phyloP scores from a whole-genome alignment of 73 alveolate species.

The Paramecium octaurelia region DNA sequence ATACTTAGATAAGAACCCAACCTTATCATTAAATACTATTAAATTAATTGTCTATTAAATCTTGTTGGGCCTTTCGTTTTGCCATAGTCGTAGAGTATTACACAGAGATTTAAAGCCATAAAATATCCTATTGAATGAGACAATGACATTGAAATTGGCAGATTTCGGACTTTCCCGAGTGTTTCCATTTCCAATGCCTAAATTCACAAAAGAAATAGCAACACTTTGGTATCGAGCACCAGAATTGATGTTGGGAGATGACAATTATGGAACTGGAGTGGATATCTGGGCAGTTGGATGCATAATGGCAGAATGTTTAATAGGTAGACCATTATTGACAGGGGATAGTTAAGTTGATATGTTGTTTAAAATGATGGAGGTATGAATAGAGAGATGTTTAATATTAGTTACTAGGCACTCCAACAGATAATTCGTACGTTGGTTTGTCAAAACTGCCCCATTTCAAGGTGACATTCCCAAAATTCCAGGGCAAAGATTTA shows the following conservation, averaged over 20 bases:
- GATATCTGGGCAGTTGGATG: slow-evolving; percentile 98
- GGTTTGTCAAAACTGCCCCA: slow-evolving; percentile 40
- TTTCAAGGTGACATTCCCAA: slow-evolving; percentile 44
- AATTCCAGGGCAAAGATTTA: neutral
- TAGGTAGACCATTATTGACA: slow-evolving; percentile 82
- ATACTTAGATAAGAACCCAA: slow-evolving; percentile 41
- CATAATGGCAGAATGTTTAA: slow-evolving; percentile 87
- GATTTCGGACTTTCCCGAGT: slow-evolving; percentile 89
- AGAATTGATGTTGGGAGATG: slow-evolving; percentile 90
- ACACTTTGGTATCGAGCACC: slow-evolving; percentile 98
- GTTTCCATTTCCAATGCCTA: slow-evolving; percentile 74
- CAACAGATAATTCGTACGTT: neutral
- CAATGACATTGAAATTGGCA: slow-evolving; percentile 76
- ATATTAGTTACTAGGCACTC: slow-evolving; percentile 48
- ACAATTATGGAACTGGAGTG: slow-evolving; percentile 80
- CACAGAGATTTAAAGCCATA: slow-evolving; percentile 97
- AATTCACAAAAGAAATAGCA: slow-evolving; percentile 84
- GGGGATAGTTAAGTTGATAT: slow-evolving; percentile 92
- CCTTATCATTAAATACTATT: neutral
- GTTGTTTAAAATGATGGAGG: slow-evolving; percentile 78
- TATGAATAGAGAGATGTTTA: neutral
- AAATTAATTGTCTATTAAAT: slow-evolving; percentile 72
- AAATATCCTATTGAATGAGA: slow-evolving; percentile 72
- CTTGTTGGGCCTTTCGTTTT: slow-evolving; percentile 79
- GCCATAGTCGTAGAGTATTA: slow-evolving; percentile 91